These are phyloP conservation scores for Microdochium bolleyi DNA, from an alignment of 2,329 filamentous ascomycete genomes.

Conservation along the genomic window DNA sequence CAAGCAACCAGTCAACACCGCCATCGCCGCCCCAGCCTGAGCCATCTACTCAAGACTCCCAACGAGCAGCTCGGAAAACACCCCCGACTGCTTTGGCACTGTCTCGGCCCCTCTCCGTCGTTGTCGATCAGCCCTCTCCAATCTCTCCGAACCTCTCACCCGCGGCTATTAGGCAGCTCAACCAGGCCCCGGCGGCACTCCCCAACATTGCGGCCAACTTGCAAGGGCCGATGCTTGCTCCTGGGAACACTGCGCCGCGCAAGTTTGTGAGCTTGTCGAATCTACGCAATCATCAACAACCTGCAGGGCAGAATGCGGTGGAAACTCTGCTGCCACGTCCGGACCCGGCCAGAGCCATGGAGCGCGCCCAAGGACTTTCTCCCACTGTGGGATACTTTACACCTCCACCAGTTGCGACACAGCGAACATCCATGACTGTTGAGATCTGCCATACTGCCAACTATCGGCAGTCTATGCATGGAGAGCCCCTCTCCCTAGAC, in stretches of 20 bases:
- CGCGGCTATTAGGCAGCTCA: background rate
- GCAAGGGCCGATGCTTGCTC: background rate
- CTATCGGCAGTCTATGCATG: background rate
- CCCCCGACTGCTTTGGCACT: conserved; percentile 39
- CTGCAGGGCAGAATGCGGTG: background rate
- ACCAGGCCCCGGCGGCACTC: background rate
- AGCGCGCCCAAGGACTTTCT: background rate
- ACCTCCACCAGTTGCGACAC: background rate
- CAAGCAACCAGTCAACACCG: conserved; percentile 5
- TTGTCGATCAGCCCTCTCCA: conserved; percentile 45
- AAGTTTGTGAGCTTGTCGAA: background rate
- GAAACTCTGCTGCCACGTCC: background rate
- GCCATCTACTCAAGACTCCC: background rate
- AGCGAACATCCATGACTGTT: background rate
- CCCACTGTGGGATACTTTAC: background rate
- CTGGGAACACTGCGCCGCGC: background rate
- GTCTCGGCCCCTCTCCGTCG: conserved; percentile 44
- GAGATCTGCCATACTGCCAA: background rate
- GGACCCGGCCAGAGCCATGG: background rate
- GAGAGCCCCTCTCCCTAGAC: background rate
- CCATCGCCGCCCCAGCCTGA: conserved; percentile 6
- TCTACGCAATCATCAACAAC: background rate
- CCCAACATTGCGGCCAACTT: background rate
- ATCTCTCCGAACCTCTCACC: conserved; percentile 8
- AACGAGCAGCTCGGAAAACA: conserved; percentile 21